Conservation (phyloP, 2,329 filamentous ascomycete genomes). For the Calonectria honghensis region DNA sequence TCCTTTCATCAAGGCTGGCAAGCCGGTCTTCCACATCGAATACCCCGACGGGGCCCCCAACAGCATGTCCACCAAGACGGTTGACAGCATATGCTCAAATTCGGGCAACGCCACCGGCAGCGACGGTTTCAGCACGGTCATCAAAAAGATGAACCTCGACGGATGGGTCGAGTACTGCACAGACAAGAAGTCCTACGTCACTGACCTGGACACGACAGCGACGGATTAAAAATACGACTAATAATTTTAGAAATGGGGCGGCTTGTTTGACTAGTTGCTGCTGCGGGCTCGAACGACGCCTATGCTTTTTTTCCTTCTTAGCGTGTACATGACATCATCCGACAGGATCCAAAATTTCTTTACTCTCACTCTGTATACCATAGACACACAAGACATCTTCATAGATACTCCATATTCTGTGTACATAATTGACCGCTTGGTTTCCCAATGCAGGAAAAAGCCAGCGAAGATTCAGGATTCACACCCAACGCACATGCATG, state of each 20-base stretch:
- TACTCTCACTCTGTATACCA: background rate
- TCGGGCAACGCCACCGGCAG: constrained; percentile 63
- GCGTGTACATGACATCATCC: constrained; percentile 20
- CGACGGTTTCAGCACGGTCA: constrained; percentile 75
- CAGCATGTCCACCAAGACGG: constrained; percentile 55
- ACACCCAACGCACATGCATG: no score
- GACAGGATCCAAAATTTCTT: background rate
- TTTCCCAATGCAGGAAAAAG: constrained; percentile 5
- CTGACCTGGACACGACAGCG: constrained; percentile 37
- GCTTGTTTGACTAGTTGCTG: constrained; percentile 11
- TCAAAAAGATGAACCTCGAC: constrained; percentile 79
- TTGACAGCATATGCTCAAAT: constrained; percentile 64
- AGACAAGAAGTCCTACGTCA: constrained; percentile 56
- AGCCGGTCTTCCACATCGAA: constrained; percentile 85
- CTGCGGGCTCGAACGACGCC: constrained; percentile 14
- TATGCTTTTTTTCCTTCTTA: background rate
- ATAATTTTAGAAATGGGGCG: constrained; percentile 20
- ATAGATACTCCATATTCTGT: constrained; percentile 4
- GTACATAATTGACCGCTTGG: constrained; percentile 15
- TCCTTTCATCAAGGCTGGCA: constrained; percentile 74
- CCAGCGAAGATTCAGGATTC: background rate
- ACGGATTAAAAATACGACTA: constrained; percentile 24
- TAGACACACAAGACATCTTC: background rate
- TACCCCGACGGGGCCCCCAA: constrained; percentile 73
- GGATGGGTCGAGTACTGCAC: constrained; percentile 77